phyloP scores from a whole-genome alignment of 2,329 filamentous ascomycete species.

The Fusarium fracticaudum region DNA sequence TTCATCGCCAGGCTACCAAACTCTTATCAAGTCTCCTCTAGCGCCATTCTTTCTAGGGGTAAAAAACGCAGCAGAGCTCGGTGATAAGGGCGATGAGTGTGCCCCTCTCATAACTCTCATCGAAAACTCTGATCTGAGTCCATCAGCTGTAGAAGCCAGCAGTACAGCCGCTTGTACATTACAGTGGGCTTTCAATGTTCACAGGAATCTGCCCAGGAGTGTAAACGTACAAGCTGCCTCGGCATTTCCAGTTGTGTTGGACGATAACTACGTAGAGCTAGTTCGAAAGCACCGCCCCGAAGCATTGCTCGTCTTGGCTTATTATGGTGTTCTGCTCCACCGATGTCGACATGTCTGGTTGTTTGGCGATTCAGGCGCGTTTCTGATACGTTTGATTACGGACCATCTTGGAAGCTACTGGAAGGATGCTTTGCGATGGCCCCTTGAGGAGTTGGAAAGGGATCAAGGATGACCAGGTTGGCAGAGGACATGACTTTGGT shows the following conservation, averaged over 20 bases:
- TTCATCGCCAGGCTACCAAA: constrained; percentile 47
- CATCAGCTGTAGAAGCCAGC: constrained; percentile 43
- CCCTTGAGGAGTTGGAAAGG: constrained; percentile 43
- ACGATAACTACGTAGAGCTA: constrained; percentile 48
- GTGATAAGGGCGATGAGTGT: constrained; percentile 41
- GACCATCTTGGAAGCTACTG: constrained; percentile 48
- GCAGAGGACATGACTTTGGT: background rate
- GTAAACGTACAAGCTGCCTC: constrained; percentile 46
- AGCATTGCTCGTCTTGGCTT: constrained; percentile 58
- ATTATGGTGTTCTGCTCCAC: constrained; percentile 61
- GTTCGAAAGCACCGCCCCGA: constrained; percentile 51
- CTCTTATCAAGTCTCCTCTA: constrained; percentile 50
- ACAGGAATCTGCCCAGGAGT: constrained; percentile 35
- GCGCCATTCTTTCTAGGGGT: constrained; percentile 39
- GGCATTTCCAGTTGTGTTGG: constrained; percentile 47
- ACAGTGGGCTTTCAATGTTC: constrained; percentile 50
- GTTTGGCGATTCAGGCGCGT: constrained; percentile 47
- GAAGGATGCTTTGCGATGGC: constrained; percentile 48
- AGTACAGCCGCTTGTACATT: constrained; percentile 43
- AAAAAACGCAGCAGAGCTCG: constrained; percentile 15
- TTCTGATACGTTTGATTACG: constrained; percentile 46
- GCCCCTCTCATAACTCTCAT: constrained; percentile 43
- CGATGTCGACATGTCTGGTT: constrained; percentile 52
- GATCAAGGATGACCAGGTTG: constrained; percentile 37
- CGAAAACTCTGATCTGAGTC: constrained; percentile 44